Conservation (phyloP, 2,329 filamentous ascomycete genomes). For the Aspergillus versicolor region DNA sequence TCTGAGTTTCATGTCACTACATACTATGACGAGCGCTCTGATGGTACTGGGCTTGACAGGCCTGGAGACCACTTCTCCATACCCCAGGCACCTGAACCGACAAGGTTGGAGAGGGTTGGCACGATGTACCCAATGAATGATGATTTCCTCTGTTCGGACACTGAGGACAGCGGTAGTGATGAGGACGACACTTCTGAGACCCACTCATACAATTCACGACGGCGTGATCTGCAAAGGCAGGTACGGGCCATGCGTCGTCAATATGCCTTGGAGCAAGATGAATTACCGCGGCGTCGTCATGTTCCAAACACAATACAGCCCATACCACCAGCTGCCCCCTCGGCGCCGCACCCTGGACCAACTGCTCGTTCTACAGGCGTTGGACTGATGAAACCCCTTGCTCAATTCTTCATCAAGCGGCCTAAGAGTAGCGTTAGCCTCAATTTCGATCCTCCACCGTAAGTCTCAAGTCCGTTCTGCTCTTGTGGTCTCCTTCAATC, state of each 20-base stretch:
- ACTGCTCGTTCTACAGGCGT: conserved; percentile 4
- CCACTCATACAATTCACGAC: conserved; percentile 26
- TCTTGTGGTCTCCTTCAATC: background rate
- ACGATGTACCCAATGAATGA: conserved; percentile 28
- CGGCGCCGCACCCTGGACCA: conserved; percentile 9
- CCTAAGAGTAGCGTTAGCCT: conserved; percentile 84
- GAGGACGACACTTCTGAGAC: conserved; percentile 27
- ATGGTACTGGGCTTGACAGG: conserved; percentile 37
- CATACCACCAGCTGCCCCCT: conserved; percentile 14
- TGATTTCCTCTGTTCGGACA: conserved; percentile 32
- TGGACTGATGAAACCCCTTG: conserved; percentile 67
- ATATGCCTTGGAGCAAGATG: conserved; percentile 17
- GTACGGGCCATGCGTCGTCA: conserved; percentile 22
- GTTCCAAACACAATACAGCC: conserved; percentile 30
- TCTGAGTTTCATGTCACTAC: conserved; percentile 37
- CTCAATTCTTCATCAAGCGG: conserved; percentile 79
- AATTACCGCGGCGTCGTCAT: conserved; percentile 23
- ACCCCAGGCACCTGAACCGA: conserved; percentile 25
- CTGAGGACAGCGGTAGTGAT: conserved; percentile 31
- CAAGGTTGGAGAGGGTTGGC: conserved; percentile 19
- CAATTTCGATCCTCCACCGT: conserved; percentile 60
- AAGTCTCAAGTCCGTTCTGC: conserved; percentile 19
- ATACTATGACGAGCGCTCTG: conserved; percentile 38
- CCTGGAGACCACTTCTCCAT: conserved; percentile 24
- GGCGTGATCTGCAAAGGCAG: conserved; percentile 27